Evolutionary conservation across 345 rosid species (phyloP).

Genomic region (Angophora floribunda): DNA sequence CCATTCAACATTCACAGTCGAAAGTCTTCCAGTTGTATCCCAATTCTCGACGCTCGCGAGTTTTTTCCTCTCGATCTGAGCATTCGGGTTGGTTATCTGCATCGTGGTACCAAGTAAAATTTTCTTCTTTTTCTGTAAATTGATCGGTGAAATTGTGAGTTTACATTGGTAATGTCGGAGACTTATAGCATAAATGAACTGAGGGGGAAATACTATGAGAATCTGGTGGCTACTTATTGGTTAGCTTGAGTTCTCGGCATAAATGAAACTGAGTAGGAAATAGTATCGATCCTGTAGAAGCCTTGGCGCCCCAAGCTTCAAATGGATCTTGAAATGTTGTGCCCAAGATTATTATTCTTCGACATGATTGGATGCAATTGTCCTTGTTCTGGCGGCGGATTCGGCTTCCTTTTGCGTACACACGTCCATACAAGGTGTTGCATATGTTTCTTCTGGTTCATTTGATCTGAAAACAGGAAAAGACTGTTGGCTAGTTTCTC

Average conservation of each 20-base stretch:
- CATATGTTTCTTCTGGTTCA: neutral
- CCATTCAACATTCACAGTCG: neutral
- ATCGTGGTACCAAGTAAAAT: neutral
- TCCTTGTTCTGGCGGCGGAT: neutral
- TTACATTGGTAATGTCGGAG: neutral
- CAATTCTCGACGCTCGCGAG: accelerated
- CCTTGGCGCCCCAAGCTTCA: neutral
- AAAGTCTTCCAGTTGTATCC: neutral
- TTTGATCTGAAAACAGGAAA: neutral
- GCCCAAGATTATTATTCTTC: neutral
- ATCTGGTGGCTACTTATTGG: neutral
- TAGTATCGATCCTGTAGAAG: neutral
- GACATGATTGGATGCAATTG: neutral
- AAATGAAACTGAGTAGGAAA: neutral
- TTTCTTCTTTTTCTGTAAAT: neutral
- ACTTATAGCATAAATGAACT: neutral
- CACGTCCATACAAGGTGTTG: neutral
- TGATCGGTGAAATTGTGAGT: neutral
- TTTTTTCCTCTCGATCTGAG: neutral
- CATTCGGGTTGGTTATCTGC: neutral
- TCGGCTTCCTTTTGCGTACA: neutral
- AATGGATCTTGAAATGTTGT: neutral
- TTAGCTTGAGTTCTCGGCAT: neutral
- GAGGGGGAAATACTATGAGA: neutral
- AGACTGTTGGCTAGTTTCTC: neutral